These are phyloP conservation scores for Hymenoscyphus repandus DNA, from an alignment of 2,329 filamentous ascomycete genomes.

Conservation along the genomic window DNA sequence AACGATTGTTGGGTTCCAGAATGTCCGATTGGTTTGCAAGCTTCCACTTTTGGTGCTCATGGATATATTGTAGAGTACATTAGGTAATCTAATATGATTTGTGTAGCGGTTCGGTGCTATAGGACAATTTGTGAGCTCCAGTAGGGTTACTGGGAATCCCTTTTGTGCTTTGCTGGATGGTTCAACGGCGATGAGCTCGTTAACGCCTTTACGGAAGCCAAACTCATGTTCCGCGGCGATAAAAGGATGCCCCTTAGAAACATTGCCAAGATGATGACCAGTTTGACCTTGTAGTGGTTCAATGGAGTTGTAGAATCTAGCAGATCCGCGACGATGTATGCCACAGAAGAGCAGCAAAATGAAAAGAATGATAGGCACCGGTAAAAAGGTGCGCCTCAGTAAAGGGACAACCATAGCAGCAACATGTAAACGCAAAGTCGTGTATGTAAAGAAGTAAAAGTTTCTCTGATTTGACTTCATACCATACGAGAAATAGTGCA, in stretches of 20 bases:
- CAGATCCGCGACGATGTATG: neutral
- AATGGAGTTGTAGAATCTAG: neutral
- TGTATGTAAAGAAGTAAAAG: too few species aligned
- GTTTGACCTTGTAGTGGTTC: too few species aligned
- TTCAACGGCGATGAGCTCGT: too few species aligned
- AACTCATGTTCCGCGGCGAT: too few species aligned
- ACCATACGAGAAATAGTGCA: too few species aligned
- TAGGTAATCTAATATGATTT: constrained; percentile 31
- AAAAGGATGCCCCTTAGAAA: too few species aligned
- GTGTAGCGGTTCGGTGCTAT: constrained; percentile 29
- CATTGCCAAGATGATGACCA: too few species aligned
- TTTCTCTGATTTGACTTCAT: too few species aligned
- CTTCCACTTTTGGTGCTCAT: constrained; percentile 23
- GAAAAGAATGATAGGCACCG: constrained; percentile 11
- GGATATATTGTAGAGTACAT: constrained; percentile 33
- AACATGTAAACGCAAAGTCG: too few species aligned
- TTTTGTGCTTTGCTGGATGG: too few species aligned
- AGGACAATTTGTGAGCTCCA: constrained; percentile 15
- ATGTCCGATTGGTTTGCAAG: constrained; percentile 25
- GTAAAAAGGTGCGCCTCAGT: constrained; percentile 14
- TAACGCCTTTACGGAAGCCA: too few species aligned
- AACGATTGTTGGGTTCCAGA: constrained; percentile 37
- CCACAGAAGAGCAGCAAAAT: constrained; percentile 7
- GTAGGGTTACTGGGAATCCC: constrained; percentile 9
- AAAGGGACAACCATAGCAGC: neutral